These are phyloP conservation scores for Coemansia interrupta DNA, from an alignment of 192 early-diverging fungal genomes.

Conservation along the genomic window DNA sequence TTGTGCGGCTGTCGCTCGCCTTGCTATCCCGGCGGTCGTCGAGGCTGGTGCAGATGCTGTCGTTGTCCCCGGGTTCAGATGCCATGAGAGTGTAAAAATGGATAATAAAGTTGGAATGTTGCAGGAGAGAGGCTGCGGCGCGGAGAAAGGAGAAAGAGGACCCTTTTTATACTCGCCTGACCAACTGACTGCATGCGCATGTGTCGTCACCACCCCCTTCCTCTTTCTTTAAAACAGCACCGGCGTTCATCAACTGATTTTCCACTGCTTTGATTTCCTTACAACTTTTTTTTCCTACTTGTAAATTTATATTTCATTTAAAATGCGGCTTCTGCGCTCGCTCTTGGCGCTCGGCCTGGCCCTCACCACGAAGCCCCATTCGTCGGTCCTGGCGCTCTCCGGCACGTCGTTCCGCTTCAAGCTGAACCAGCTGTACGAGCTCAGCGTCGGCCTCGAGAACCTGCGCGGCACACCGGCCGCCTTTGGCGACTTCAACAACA, in stretches of 20 bases:
- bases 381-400: constrained; percentile 14
- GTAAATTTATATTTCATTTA: background rate
- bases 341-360: no score
- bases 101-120: no score
- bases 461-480: constrained; percentile 73
- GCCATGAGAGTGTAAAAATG: no score
- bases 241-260: no score
- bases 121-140: no score
- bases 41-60: background rate
- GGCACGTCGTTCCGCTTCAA: constrained; percentile 48
- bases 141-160: no score
- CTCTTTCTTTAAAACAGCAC: background rate
- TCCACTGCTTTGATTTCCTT: no score
- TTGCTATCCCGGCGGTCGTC: background rate
- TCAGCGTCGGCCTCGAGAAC: constrained; percentile 60
- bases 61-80: background rate
- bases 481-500: constrained; percentile 83
- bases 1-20: background rate
- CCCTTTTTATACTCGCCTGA: no score
- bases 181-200: no score
- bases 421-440: constrained; percentile 59
- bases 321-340: background rate
- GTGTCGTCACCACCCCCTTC: background rate
- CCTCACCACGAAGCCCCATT: background rate
- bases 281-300: no score